A percentile compares a stretch with the other conserved stretches of the same genome.
These are phyloP conservation scores for Carnegiea gigantea DNA, from an alignment of 179 eudicot genomes.

Conservation along the genomic window DNA sequence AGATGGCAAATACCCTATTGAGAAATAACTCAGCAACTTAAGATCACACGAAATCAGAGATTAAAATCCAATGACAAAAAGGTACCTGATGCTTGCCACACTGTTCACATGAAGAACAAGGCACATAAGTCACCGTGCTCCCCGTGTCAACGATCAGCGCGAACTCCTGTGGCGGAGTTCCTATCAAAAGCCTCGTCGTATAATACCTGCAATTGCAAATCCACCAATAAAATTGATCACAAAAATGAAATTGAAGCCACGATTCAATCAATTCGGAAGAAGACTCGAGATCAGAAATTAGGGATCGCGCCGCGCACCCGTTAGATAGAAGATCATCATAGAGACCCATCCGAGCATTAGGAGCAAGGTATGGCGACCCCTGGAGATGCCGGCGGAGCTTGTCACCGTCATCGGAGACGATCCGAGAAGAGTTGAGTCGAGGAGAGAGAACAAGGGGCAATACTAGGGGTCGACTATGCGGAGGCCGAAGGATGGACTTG, in stretches of 20 bases:
- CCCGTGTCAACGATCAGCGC: constrained; percentile 92
- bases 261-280: neutral
- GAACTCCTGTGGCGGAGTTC: constrained; percentile 80
- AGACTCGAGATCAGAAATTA: neutral
- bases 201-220: constrained; percentile 56
- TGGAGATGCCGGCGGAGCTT: constrained; percentile 56
- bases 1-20: neutral
- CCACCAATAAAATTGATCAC: neutral
- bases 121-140: constrained; percentile 93
- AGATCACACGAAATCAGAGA: neutral
- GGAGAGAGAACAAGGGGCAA: constrained; percentile 60
- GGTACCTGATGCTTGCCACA: constrained; percentile 92
- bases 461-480: constrained; percentile 45
- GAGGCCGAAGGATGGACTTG: constrained; percentile 22
- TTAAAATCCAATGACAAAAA: neutral
- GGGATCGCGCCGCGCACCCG: constrained; percentile 45
- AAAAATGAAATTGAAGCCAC: neutral
- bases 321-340: constrained; percentile 75
- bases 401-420: constrained; percentile 11
- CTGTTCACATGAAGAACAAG: constrained; percentile 81
- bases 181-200: constrained; percentile 80
- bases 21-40: neutral
- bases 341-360: constrained; percentile 72
- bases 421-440: constrained; percentile 34
- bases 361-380: constrained; percentile 28